Evolutionary conservation across 441 rosid genomes (phyloP).

Genomic region (Raphanus hybrid): DNA sequence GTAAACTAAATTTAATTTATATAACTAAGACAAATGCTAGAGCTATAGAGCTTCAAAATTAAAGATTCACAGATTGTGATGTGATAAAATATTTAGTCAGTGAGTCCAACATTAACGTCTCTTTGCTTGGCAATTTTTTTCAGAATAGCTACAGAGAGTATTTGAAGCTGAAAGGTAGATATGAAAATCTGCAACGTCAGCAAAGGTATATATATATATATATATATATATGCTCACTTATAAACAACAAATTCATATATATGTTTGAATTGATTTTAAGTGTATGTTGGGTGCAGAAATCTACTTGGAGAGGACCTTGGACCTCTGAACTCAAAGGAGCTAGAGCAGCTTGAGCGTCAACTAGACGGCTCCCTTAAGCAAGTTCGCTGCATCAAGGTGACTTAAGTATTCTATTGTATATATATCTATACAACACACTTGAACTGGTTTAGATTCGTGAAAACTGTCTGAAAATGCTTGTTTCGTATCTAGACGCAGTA

Average conservation of each 20-base stretch:
- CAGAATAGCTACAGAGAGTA: slow-evolving; percentile 94
- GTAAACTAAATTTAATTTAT: background rate
- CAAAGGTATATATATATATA: slow-evolving; percentile 62
- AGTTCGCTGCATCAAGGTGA: slow-evolving; percentile 90
- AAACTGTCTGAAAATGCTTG: slow-evolving; percentile 3
- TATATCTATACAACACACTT: slow-evolving; percentile 1
- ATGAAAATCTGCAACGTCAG: slow-evolving; percentile 78
- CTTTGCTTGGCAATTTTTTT: slow-evolving; percentile 10
- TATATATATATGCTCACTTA: too few relatives aligned
- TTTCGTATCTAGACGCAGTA: slow-evolving; percentile 70
- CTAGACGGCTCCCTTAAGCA: slow-evolving; percentile 84
- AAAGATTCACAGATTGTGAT: background rate
- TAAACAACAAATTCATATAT: too few relatives aligned
- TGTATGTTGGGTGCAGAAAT: slow-evolving; percentile 54
- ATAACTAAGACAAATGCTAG: background rate
- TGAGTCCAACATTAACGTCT: background rate
- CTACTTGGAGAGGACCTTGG: slow-evolving; percentile 97
- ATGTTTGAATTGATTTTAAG: slow-evolving; percentile 16
- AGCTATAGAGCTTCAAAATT: background rate
- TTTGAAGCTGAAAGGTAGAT: slow-evolving; percentile 80
- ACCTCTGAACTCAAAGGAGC: slow-evolving; percentile 76
- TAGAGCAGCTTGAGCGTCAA: slow-evolving; percentile 48
- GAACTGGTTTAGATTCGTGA: slow-evolving; percentile 6
- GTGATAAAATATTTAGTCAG: background rate
- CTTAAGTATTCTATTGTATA: background rate